Conservation (phyloP, 805 yeast species). For the Maudiozyma turicensis region DNA sequence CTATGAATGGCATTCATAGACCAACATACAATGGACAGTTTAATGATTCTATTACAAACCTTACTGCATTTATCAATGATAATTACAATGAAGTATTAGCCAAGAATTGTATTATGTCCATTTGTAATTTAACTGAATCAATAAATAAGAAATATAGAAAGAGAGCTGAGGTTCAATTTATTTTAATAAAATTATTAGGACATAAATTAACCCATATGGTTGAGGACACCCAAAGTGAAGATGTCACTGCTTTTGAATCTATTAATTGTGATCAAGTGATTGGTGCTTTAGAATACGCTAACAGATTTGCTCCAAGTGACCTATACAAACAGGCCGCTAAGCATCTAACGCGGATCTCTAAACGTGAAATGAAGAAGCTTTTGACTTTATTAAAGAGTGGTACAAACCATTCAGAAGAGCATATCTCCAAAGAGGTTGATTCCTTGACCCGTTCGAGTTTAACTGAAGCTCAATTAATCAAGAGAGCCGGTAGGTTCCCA, state of each 20-base stretch:
- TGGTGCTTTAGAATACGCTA: not conserved
- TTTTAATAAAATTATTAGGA: not conserved
- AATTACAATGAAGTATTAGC: not conserved
- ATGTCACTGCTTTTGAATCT: not conserved
- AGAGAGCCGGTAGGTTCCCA: not conserved
- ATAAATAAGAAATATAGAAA: not conserved
- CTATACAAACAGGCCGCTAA: not conserved
- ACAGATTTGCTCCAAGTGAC: not conserved
- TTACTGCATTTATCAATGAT: not conserved
- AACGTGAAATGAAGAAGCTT: not conserved
- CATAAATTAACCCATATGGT: not conserved
- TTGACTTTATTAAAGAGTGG: not conserved
- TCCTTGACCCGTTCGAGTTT: too few species aligned
- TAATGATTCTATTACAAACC: not conserved
- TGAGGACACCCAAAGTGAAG: not conserved
- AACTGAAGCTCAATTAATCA: not conserved
- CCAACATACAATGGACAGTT: not conserved
- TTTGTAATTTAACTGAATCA: not conserved
- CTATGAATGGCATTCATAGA: not conserved
- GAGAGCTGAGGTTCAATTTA: not conserved
- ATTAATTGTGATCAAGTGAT: not conserved
- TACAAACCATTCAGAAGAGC: too few species aligned
- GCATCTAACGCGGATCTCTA: not conserved
- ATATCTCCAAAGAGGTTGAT: too few species aligned
- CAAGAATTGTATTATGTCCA: not conserved